Evolutionary conservation across 1,139 yeast genomes (phyloP).

Genomic region (Chernovozyma aurita): DNA sequence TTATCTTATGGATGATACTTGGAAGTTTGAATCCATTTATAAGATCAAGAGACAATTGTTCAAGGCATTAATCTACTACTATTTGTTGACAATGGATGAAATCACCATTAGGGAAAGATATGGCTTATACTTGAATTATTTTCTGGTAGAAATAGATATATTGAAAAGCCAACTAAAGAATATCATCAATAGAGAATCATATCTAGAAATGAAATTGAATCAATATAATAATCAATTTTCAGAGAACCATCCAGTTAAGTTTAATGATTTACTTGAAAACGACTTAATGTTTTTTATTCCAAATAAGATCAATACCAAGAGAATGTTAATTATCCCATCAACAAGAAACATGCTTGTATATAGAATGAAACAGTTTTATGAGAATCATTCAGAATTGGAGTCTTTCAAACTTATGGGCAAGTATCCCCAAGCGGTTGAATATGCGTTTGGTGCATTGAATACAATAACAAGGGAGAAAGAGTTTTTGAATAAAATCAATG

Average conservation of each 20-base stretch:
- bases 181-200: neutral
- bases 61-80: slow-evolving; percentile 18
- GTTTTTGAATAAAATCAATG: no score
- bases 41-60: slow-evolving; percentile 23
- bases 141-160: slow-evolving; percentile 15
- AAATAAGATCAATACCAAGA: neutral
- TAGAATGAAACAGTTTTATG: neutral
- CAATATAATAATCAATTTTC: slow-evolving; percentile 8
- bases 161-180: neutral
- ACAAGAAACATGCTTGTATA: neutral
- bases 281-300: slow-evolving; percentile 1
- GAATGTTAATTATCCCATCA: neutral
- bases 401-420: slow-evolving; percentile 26
- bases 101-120: slow-evolving; percentile 15
- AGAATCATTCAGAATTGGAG: neutral
- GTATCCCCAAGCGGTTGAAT: slow-evolving; percentile 33
- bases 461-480: no score
- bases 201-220: neutral
- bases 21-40: slow-evolving; percentile 22
- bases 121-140: slow-evolving; percentile 24
- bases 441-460: slow-evolving; percentile 17
- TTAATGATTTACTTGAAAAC: neutral
- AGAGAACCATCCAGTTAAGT: slow-evolving; percentile 1
- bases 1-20: slow-evolving; percentile 26
- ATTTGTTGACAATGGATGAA: slow-evolving; percentile 13